Evolutionary conservation across 352 stramenopile species (phyloP), one percentile per base, ranked within the genome.

Genomic region (Pythium dissotocum): DNA sequence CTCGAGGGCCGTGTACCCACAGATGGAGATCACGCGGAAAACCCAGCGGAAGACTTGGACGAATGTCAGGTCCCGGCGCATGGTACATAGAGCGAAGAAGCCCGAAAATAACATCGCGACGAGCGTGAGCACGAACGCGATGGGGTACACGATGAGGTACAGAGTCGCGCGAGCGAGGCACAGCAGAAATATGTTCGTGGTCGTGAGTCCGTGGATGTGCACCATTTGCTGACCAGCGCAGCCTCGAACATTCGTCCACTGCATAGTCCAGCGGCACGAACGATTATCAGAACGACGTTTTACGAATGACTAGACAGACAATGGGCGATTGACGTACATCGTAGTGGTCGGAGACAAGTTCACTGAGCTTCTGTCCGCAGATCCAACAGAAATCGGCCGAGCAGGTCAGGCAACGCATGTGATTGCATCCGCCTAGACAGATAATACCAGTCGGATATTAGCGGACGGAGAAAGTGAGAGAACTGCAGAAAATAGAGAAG

Each of bases 331-430:
- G 4, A 89, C 88, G 58, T 89, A 80, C 42, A 76, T 63, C 18
- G 77, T 82, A 63, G 85, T 87, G 56, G 80, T 76, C 28, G 6
- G 59, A 65, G 32, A 65, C 42, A 8, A 78, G 75, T 56, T 77
- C 75, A 63, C 88, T 80, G 14, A 91, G 71, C 48, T 79, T 64
- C 67, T 70, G 30, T 35, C 69, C 66, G 52, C 83, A 91, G n/a
- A 89, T 65, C 82, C 80, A 91, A 69, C 83, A 91, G 58, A 89
- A 91, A 63, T 85, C 67, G 46, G 70, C 70, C 2, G 67, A 66
- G 69, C 83, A 91, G 7, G 67, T 75, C 10, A 75, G 59, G 54
- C 80, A 87, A 49, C 79, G 82, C 58, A 91, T 89, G 69, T 91
- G 82, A 57, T 91, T 91, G 61, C 83, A 91, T 6, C 83, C 83